Conservation (phyloP, 108 stramenopile genomes). For the Parmales sp. region DNA sequence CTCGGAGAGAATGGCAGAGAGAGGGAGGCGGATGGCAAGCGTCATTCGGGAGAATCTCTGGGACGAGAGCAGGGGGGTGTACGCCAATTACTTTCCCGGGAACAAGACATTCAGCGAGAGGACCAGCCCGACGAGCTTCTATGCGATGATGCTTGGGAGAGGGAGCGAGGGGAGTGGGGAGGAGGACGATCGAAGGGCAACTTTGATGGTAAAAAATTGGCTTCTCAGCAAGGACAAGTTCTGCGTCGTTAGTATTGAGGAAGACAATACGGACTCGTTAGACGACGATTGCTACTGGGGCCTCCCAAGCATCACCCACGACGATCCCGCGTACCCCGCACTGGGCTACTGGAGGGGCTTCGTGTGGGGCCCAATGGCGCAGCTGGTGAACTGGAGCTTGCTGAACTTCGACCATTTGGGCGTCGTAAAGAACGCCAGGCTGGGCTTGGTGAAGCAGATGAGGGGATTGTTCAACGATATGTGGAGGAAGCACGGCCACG, state of each 20-base stretch:
- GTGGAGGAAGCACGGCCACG: constrained; percentile 17
- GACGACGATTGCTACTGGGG: constrained; percentile 27
- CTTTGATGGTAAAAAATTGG: constrained; percentile 15
- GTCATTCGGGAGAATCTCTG: constrained; percentile 11
- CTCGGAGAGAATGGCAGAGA: not conserved
- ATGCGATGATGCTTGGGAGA: constrained; percentile 17
- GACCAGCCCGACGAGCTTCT: constrained; percentile 22
- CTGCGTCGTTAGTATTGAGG: constrained; percentile 11
- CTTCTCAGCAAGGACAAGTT: constrained; percentile 18
- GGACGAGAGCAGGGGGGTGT: constrained; percentile 16
- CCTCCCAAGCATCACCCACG: constrained; percentile 21
- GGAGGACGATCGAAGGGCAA: not conserved
- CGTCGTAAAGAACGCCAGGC: not conserved
- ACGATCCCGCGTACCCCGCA: constrained; percentile 22
- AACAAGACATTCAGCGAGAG: constrained; percentile 16
- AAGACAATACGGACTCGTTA: not conserved
- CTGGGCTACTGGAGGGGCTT: constrained; percentile 25
- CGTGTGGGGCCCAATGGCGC: constrained; percentile 26
- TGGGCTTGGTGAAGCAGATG: constrained; percentile 20
- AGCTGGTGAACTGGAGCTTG: constrained; percentile 21
- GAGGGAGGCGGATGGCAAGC: too few relatives aligned
- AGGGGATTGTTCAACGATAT: constrained; percentile 14
- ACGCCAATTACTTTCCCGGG: constrained; percentile 14
- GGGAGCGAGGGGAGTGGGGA: too few relatives aligned
- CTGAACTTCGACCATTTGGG: not conserved